Conservation (phyloP, 495 filamentous ascomycete genomes). For the Penicillium arizonense region DNA sequence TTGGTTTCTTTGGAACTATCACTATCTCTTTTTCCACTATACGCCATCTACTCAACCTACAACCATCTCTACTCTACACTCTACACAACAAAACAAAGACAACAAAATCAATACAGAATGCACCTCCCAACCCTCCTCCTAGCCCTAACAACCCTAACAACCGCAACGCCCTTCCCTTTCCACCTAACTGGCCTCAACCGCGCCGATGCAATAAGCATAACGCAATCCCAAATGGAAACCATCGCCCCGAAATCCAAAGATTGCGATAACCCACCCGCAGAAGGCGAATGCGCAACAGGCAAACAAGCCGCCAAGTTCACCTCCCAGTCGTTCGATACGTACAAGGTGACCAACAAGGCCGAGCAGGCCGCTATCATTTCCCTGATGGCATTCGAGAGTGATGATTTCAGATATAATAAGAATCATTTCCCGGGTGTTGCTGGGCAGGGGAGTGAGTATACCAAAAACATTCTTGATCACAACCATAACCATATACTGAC, state of each 20-base stretch:
- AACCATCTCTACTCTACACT: not conserved
- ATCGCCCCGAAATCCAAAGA: slow-evolving; percentile 52
- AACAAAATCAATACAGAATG: not conserved
- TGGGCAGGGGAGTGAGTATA: slow-evolving; percentile 67
- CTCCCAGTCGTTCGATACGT: slow-evolving; percentile 52
- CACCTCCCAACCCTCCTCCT: slow-evolving; percentile 1
- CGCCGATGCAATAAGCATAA: slow-evolving; percentile 19
- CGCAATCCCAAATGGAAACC: slow-evolving; percentile 45
- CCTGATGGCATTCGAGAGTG: slow-evolving; percentile 67
- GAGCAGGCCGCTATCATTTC: slow-evolving; percentile 64
- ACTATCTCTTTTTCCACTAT: too few species aligned
- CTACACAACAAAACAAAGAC: not conserved
- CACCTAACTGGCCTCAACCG: slow-evolving; percentile 16
- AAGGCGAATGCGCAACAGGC: slow-evolving; percentile 66
- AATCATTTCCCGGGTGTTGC: slow-evolving; percentile 59
- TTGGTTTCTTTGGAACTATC: too few species aligned
- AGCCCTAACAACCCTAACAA: not conserved
- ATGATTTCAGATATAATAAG: slow-evolving; percentile 64
- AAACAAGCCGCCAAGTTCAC: slow-evolving; percentile 59
- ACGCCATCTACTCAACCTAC: not conserved
- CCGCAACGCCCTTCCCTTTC: slow-evolving; percentile 12
- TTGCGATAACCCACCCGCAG: slow-evolving; percentile 43
- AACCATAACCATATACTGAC: not conserved
- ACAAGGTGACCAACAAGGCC: slow-evolving; percentile 48
- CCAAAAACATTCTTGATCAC: not conserved